phyloP scores from a whole-genome alignment of 2,329 filamentous ascomycete species.

The Paraphoma sp. region DNA sequence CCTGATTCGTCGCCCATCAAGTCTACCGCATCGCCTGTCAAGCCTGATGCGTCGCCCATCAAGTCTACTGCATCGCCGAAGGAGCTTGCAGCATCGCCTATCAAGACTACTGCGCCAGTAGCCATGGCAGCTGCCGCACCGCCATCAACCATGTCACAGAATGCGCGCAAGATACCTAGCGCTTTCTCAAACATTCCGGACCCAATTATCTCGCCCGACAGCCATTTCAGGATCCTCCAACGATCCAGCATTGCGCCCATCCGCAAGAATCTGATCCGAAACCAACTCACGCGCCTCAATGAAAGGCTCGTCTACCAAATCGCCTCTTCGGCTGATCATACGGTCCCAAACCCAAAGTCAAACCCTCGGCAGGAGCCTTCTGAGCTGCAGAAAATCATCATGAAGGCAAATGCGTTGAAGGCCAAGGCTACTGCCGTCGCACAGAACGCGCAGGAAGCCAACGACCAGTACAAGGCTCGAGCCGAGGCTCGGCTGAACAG shows the following conservation, averaged over 20 bases:
- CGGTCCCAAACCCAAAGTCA: too few species aligned
- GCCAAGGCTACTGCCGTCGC: constrained; percentile 6
- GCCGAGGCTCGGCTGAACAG: constrained; percentile 14
- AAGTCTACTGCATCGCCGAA: too few species aligned
- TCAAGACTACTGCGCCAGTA: too few species aligned
- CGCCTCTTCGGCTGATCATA: too few species aligned
- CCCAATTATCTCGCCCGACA: neutral
- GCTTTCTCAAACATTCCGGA: too few species aligned
- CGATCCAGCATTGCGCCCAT: constrained; percentile 5
- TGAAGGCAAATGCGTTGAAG: neutral
- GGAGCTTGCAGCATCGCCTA: neutral
- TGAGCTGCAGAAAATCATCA: constrained; percentile 1
- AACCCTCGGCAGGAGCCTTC: neutral
- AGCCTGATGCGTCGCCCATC: neutral
- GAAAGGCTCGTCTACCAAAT: too few species aligned
- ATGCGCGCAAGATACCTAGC: too few species aligned
- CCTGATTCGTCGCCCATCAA: too few species aligned
- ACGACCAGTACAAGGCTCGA: constrained; percentile 7
- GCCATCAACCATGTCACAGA: too few species aligned
- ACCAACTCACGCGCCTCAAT: neutral
- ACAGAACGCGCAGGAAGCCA: constrained; percentile 4
- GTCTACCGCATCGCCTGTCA: neutral
- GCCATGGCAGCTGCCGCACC: too few species aligned
- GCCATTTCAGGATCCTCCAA: neutral
- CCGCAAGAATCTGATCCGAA: constrained; percentile 16